Evolutionary conservation across 495 filamentous ascomycete species (phyloP).

Genomic region (Aspergillus egyptiacus): DNA sequence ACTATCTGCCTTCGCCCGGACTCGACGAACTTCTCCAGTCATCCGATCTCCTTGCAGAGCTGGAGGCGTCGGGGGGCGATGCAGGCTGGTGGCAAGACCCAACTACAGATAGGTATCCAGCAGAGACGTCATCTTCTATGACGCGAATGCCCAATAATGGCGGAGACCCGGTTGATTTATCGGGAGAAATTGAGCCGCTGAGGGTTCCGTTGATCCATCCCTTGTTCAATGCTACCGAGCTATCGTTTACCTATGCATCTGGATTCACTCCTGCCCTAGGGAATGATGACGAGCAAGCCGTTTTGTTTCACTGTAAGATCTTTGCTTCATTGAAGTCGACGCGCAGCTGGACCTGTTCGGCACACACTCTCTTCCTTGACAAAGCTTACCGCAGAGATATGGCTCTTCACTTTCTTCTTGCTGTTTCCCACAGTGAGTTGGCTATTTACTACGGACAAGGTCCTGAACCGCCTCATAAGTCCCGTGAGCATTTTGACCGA

Average conservation of each 20-base stretch:
- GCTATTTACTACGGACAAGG: conserved; percentile 10
- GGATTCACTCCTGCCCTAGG: background rate
- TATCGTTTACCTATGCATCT: conserved; percentile 1
- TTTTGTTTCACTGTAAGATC: conserved; percentile 11
- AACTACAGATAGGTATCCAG: background rate
- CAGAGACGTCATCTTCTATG: background rate
- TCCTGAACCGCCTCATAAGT: conserved; percentile 3
- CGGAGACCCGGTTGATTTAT: background rate
- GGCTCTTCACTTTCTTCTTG: conserved; percentile 17
- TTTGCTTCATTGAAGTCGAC: conserved; percentile 15
- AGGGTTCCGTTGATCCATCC: background rate
- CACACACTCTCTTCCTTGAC: conserved; percentile 15
- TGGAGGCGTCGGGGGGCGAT: background rate
- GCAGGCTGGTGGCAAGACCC: background rate
- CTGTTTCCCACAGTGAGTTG: conserved; percentile 14
- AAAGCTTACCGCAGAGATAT: conserved; percentile 8
- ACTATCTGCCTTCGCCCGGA: background rate
- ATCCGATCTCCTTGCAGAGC: background rate
- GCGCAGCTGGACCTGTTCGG: conserved; percentile 1
- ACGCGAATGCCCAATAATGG: background rate
- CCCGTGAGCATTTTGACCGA: conserved; percentile 6
- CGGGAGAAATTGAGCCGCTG: background rate
- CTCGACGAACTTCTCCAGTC: background rate
- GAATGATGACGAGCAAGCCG: conserved; percentile 9
- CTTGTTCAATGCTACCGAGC: background rate